These are phyloP conservation scores for Mortierella sp. DNA, from an alignment of 371 early-diverging fungal genomes.

Conservation along the genomic window DNA sequence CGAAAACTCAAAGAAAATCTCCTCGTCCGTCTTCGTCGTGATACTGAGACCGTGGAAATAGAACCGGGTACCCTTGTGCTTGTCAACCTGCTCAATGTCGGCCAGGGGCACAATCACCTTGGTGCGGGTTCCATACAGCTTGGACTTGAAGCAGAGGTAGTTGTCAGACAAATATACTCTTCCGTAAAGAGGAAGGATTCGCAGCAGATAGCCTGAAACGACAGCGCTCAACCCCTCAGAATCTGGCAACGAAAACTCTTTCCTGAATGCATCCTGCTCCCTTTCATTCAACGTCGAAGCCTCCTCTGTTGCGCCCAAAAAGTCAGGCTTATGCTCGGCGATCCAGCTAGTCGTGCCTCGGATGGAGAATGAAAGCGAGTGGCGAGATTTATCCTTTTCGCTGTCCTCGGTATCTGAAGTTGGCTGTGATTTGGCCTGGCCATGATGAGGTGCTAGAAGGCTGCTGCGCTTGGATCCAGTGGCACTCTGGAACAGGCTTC, in stretches of 20 bases:
- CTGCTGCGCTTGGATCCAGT: slow-evolving; percentile 19
- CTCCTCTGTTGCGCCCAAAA: slow-evolving; percentile 20
- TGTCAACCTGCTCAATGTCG: slow-evolving; percentile 56
- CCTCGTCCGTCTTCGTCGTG: slow-evolving; percentile 59
- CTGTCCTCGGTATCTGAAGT: slow-evolving; percentile 50
- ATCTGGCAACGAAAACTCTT: slow-evolving; percentile 74
- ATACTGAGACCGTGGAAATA: slow-evolving; percentile 61
- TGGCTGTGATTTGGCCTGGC: slow-evolving; percentile 45
- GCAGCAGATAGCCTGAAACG: slow-evolving; percentile 63
- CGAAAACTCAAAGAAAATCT: slow-evolving; percentile 66
- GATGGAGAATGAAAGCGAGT: slow-evolving; percentile 39
- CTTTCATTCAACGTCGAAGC: slow-evolving; percentile 22
- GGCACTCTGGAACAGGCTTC: slow-evolving; percentile 18
- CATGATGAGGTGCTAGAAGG: slow-evolving; percentile 1
- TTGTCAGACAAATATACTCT: slow-evolving; percentile 76
- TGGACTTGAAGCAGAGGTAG: slow-evolving; percentile 78
- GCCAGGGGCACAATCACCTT: slow-evolving; percentile 65
- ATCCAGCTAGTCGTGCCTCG: slow-evolving; percentile 49
- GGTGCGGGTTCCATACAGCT: slow-evolving; percentile 69
- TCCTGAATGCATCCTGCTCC: slow-evolving; percentile 63
- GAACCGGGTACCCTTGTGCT: slow-evolving; percentile 53
- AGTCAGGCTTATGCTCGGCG: slow-evolving; percentile 27
- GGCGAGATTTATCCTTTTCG: slow-evolving; percentile 47
- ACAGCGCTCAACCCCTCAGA: slow-evolving; percentile 67
- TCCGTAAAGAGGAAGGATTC: slow-evolving; percentile 71